phyloP scores from a whole-genome alignment of 225 moss, liverwort and hornwort genomes.

The Polytrichum commune region DNA sequence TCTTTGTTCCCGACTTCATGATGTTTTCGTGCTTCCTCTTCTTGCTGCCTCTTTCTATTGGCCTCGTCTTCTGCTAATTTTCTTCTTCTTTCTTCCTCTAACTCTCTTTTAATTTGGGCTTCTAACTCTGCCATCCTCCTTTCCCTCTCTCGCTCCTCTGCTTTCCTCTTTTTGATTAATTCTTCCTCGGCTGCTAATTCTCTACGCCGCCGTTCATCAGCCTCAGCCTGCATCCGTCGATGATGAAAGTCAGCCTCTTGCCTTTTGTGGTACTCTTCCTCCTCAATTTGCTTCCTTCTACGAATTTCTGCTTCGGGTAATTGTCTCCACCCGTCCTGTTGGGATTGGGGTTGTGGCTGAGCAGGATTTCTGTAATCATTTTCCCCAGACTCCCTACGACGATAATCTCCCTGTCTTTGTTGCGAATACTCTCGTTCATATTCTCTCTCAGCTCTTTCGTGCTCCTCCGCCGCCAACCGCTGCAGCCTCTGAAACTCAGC shows the following conservation, averaged over 20 bases:
- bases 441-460: conserved; percentile 71
- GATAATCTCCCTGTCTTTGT: conserved; percentile 20
- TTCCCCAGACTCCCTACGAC: conserved; percentile 24
- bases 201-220: not conserved
- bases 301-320: conserved; percentile 13
- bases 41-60: conserved; percentile 39
- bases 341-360: conserved; percentile 2
- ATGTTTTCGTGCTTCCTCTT: conserved; percentile 26
- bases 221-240: conserved; percentile 42
- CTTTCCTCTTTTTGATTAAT: conserved; percentile 42
- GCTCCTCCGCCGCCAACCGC: conserved; percentile 62
- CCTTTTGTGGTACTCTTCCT: conserved; percentile 34
- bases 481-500: conserved; percentile 71
- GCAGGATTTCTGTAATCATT: conserved; percentile 24
- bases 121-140: conserved; percentile 32
- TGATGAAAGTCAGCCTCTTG: conserved; percentile 17
- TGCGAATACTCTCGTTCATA: conserved; percentile 70
- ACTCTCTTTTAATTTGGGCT: conserved; percentile 41
- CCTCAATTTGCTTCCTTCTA: conserved; percentile 14
- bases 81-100: conserved; percentile 8
- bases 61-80: conserved; percentile 24
- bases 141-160: conserved; percentile 28
- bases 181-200: conserved; percentile 24
- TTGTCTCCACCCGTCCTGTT: conserved; percentile 23
- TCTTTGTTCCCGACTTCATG: conserved; percentile 17